Evolutionary conservation across 192 early-diverging fungal genomes (phyloP).

Genomic region (Entomortierella chlamydospora): DNA sequence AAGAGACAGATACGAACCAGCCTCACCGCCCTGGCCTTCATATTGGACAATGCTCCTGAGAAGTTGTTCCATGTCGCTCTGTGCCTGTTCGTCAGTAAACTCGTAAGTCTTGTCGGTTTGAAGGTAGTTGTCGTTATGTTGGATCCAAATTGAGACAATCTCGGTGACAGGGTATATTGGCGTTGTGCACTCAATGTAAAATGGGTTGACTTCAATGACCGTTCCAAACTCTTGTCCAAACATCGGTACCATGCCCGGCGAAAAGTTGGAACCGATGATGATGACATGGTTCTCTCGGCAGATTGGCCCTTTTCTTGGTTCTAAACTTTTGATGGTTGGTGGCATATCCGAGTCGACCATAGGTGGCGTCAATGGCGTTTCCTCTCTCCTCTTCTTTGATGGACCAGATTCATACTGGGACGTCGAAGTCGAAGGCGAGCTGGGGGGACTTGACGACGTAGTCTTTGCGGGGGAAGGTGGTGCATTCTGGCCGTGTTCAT

Average conservation of each 20-base stretch:
- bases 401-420: slow-evolving; percentile 33
- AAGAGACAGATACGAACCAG: slow-evolving; percentile 35
- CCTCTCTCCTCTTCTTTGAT: slow-evolving; percentile 42
- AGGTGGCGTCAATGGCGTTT: slow-evolving; percentile 45
- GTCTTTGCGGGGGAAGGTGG: slow-evolving; percentile 56
- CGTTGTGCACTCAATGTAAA: slow-evolving; percentile 50
- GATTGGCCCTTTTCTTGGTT: slow-evolving; percentile 47
- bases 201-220: slow-evolving; percentile 49
- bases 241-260: slow-evolving; percentile 47
- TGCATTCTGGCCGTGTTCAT: slow-evolving; percentile 14
- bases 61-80: slow-evolving; percentile 52
- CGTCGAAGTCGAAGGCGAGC: slow-evolving; percentile 29
- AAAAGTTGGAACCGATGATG: slow-evolving; percentile 53
- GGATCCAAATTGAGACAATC: slow-evolving; percentile 43
- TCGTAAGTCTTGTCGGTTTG: slow-evolving; percentile 49
- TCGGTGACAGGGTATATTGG: slow-evolving; percentile 51
- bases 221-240: slow-evolving; percentile 52
- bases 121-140: slow-evolving; percentile 43
- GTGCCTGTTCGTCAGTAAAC: slow-evolving; percentile 50
- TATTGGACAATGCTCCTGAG: slow-evolving; percentile 48
- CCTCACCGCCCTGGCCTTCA: slow-evolving; percentile 33
- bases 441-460: slow-evolving; percentile 37
- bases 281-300: slow-evolving; percentile 53
- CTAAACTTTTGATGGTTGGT: slow-evolving; percentile 47
- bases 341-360: slow-evolving; percentile 39